Conservation (phyloP, 768 basidiomycete species). For the Trametes cingulata region DNA sequence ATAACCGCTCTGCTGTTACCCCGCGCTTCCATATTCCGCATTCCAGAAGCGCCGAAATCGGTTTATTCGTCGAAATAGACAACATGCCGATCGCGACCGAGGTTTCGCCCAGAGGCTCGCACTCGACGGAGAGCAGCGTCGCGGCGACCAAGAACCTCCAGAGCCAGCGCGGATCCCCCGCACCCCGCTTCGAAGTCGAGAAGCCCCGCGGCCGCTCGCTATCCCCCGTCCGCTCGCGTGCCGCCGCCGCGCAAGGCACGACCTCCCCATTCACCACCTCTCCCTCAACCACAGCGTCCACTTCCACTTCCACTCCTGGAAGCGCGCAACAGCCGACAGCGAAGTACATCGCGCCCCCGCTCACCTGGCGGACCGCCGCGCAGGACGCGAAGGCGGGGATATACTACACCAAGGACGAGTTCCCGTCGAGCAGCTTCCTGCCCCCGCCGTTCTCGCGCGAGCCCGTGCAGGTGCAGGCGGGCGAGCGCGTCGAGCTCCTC, state of each 20-base stretch:
- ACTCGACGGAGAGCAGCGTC: neutral
- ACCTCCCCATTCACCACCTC: neutral
- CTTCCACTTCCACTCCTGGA: too few relatives aligned
- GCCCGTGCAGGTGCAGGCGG: slow-evolving; percentile 26
- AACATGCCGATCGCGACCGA: slow-evolving; percentile 21
- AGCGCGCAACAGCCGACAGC: neutral
- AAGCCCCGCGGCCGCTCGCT: slow-evolving; percentile 14
- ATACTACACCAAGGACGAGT: slow-evolving; percentile 29
- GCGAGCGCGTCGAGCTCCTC: slow-evolving; percentile 26
- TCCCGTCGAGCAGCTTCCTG: slow-evolving; percentile 26
- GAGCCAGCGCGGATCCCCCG: slow-evolving; percentile 20
- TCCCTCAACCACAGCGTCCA: neutral
- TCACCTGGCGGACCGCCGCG: slow-evolving; percentile 24
- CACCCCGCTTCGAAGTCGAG: slow-evolving; percentile 20
- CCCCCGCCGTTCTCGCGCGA: slow-evolving; percentile 27
- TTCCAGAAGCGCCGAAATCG: neutral
- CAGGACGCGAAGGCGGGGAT: slow-evolving; percentile 28
- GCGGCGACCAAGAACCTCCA: slow-evolving; percentile 4
- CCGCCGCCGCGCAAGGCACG: neutral
- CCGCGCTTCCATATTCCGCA: neutral
- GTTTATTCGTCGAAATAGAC: neutral
- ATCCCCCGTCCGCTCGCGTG: slow-evolving; percentile 5
- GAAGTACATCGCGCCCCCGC: slow-evolving; percentile 14
- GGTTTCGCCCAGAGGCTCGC: slow-evolving; percentile 11
- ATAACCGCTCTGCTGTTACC: neutral